Evolutionary conservation across 768 basidiomycete genomes (phyloP).

Genomic region (Roridomyces roridus): DNA sequence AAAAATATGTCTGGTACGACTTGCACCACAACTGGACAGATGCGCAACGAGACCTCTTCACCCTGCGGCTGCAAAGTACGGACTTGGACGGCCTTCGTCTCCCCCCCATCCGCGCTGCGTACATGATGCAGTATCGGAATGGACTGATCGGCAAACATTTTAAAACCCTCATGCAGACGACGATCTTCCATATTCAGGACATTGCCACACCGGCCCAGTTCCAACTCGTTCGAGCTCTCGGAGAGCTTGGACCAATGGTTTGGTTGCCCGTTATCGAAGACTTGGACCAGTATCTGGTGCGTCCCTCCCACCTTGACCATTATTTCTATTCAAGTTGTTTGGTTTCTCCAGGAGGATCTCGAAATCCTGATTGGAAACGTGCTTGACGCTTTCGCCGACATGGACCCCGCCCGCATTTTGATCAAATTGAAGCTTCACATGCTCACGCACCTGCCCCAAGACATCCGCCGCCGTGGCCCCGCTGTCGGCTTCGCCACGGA

Average conservation of each 20-base stretch:
- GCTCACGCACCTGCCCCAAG: neutral
- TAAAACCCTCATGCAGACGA: conserved; percentile 36
- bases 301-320: too few relatives aligned
- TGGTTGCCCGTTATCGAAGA: conserved; percentile 40
- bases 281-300: conserved; percentile 34
- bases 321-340: too few relatives aligned
- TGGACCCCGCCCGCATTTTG: conserved; percentile 8
- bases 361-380: conserved; percentile 37
- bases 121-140: conserved; percentile 41
- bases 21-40: conserved; percentile 30
- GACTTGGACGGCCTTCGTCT: conserved; percentile 22
- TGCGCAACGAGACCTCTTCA: conserved; percentile 27
- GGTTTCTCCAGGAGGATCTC: conserved; percentile 22
- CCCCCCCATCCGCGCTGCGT: conserved; percentile 26
- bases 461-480: neutral
- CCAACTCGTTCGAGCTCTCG: conserved; percentile 26
- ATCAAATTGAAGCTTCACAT: conserved; percentile 7
- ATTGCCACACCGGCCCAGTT: conserved; percentile 27
- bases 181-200: conserved; percentile 36
- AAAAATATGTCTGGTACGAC: conserved; percentile 46
- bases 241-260: conserved; percentile 30
- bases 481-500: conserved; percentile 1
- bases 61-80: conserved; percentile 34
- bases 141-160: conserved; percentile 41
- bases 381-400: conserved; percentile 30